Conservation (phyloP, 192 early-diverging fungal genomes). For the Coemansia sp. region DNA sequence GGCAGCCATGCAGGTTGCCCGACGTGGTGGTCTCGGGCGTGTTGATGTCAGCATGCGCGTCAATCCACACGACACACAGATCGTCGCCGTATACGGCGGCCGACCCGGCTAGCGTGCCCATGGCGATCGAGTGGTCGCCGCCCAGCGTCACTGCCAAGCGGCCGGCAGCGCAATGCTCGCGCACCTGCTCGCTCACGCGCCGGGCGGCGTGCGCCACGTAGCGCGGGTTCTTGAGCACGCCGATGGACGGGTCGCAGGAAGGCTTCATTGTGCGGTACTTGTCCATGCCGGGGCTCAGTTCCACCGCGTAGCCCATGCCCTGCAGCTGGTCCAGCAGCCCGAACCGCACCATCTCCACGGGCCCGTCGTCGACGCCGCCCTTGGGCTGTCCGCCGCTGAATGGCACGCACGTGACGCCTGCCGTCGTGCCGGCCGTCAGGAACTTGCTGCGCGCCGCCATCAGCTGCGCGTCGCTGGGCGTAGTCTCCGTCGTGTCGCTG, state of each 20-base stretch:
- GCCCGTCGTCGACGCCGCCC: slow-evolving; percentile 87
- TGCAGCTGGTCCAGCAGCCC: slow-evolving; percentile 82
- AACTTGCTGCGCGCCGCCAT: slow-evolving; percentile 55
- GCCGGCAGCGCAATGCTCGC: slow-evolving; percentile 59
- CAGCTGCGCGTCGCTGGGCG: slow-evolving; percentile 30
- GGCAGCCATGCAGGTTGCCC: slow-evolving; percentile 96
- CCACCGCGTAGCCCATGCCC: slow-evolving; percentile 75
- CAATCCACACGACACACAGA: slow-evolving; percentile 90
- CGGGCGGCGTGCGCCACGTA: slow-evolving; percentile 79
- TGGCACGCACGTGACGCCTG: slow-evolving; percentile 69
- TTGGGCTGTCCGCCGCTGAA: slow-evolving; percentile 80
- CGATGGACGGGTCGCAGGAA: slow-evolving; percentile 63
- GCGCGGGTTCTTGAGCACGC: slow-evolving; percentile 80
- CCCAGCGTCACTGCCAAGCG: slow-evolving; percentile 89
- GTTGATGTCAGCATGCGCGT: slow-evolving; percentile 96
- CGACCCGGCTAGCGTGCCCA: slow-evolving; percentile 84
- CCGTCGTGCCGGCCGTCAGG: slow-evolving; percentile 57
- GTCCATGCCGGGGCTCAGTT: slow-evolving; percentile 69
- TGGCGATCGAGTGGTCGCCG: slow-evolving; percentile 92
- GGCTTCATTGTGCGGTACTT: slow-evolving; percentile 69
- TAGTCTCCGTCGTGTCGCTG: neutral
- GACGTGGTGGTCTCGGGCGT: slow-evolving; percentile 81
- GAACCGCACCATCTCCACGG: slow-evolving; percentile 75
- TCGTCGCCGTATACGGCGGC: slow-evolving; percentile 72
- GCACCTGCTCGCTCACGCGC: slow-evolving; percentile 62